Base-by-base conservation (phyloP, 2,329 filamentous ascomycete species). In the Venturia effusa region DNA sequence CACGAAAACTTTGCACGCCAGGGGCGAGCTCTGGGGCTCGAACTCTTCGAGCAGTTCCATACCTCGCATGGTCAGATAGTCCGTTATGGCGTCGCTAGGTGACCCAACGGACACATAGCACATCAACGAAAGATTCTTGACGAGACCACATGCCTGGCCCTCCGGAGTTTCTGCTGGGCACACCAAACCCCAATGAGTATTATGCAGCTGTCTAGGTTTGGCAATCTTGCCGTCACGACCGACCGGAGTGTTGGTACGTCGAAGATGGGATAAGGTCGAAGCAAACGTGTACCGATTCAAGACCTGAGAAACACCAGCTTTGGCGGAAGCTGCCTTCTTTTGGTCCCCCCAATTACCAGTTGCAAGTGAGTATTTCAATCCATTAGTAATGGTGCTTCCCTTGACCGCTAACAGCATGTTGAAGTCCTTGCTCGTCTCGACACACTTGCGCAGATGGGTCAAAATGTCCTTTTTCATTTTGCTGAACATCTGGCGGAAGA, bases 321-420 rank as follows among this genome's bases (percentile, higher is more conserved):
- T 97, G 1, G 92, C 90, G 69, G 88, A 93, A 70, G 90, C 89
- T 24, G 94, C 92, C 80, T 97, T 99, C 83, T 97, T 99, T 80
- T 99, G 94, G 69, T 99, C 94, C 72, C 94, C 95, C 95, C 94
- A 99, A 77, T 99, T 99, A 68, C 94, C 94, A 17, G 94, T 99
- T 32, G 94, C 93, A 67, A 99, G 81, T 62, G 94, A 97, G 77
- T 99, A 99, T 74, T 97, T 96, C 68, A 99, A 79, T 61, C 93
- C 94, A 72, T 94, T 95, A 24, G 92, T 96, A 68, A 99, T 83
- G 24, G 94, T 96, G 67, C 87, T 88, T 27, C 89, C 87, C 79
- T 97, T 97, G 71, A 97, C 88, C 69, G 92, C 94, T 65, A 96
- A 84, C 17, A 90, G 90, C 51, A 97, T 79, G 68, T 94, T 94